phyloP scores from a whole-genome alignment of 768 basidiomycete genomes.

The Tylopilus sp. region DNA sequence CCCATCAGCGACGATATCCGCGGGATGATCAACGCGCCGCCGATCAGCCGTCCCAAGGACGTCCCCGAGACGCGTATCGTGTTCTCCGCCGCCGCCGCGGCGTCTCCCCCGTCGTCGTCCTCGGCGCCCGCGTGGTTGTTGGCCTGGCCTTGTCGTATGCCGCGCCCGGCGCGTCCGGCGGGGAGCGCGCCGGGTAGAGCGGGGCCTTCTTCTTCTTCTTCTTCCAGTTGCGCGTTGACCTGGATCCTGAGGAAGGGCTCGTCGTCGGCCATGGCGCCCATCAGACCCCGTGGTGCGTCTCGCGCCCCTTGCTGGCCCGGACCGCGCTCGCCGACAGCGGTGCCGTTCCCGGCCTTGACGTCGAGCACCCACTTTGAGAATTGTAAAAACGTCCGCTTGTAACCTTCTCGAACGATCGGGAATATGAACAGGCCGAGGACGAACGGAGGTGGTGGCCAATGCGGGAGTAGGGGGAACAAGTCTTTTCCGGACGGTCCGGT shows the following conservation, averaged over 20 bases:
- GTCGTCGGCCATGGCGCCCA: conserved; percentile 25
- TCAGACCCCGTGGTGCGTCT: conserved; percentile 21
- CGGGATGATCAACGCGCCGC: conserved; percentile 68
- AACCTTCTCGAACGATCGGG: conserved; percentile 45
- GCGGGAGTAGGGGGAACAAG: conserved; percentile 28
- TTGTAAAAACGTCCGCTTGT: conserved; percentile 39
- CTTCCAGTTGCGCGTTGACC: conserved; percentile 35
- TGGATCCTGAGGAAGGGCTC: conserved; percentile 30
- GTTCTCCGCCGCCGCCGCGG: conserved; percentile 53
- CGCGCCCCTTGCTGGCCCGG: conserved; percentile 16
- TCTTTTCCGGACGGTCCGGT: conserved; percentile 6
- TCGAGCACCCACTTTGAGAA: conserved; percentile 46
- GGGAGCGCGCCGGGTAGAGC: conserved; percentile 12
- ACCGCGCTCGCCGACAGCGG: conserved; percentile 1
- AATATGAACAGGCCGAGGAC: conserved; percentile 51
- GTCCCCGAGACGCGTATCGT: conserved; percentile 55
- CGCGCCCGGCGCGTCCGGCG: conserved; percentile 10
- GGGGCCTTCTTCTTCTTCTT: conserved; percentile 19
- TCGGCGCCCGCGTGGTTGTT: conserved; percentile 9
- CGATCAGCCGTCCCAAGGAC: conserved; percentile 63
- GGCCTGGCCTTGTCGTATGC: conserved; percentile 5
- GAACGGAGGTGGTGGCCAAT: conserved; percentile 62
- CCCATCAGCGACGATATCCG: conserved; percentile 68
- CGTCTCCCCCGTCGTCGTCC: conserved; percentile 24
- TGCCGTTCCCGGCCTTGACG: conserved; percentile 20